phyloP scores from a whole-genome alignment of 139 green algal genomes.

The Micractinium sp. region DNA sequence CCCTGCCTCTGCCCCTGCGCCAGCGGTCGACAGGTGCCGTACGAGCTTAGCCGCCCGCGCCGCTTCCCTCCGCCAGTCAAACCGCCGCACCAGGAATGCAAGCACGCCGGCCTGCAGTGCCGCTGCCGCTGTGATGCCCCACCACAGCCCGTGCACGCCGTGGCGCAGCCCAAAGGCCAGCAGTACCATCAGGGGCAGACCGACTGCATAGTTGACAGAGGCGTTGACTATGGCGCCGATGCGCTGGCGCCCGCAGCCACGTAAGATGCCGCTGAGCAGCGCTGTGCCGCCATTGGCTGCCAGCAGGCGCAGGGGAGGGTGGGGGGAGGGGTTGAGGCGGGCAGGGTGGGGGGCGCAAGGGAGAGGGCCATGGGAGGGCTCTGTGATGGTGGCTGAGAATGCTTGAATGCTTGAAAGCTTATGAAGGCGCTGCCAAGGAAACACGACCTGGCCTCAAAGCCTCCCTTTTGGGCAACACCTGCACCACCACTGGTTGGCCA shows the following conservation, averaged over 20 bases:
- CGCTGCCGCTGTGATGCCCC: conserved; percentile 11
- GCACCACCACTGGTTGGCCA: too few relatives aligned
- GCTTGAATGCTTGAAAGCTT: too few relatives aligned
- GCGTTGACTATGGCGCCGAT: conserved; percentile 45
- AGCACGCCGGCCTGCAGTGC: conserved; percentile 4
- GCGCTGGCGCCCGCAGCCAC: conserved; percentile 52
- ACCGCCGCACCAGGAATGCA: neutral
- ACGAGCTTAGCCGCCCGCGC: conserved; percentile 20
- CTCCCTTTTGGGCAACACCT: too few relatives aligned
- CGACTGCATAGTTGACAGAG: conserved; percentile 50
- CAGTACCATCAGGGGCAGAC: conserved; percentile 48
- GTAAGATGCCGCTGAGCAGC: conserved; percentile 48
- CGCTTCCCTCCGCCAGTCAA: conserved; percentile 14
- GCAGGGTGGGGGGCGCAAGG: too few relatives aligned
- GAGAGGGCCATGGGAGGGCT: too few relatives aligned
- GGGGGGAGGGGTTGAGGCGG: too few relatives aligned
- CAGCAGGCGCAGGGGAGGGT: neutral
- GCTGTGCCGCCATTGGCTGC: conserved; percentile 51
- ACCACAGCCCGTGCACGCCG: conserved; percentile 33
- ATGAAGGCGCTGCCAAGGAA: too few relatives aligned
- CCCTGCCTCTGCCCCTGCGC: neutral
- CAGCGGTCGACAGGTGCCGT: conserved; percentile 31
- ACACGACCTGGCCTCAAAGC: too few relatives aligned
- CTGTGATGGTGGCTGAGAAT: too few relatives aligned
- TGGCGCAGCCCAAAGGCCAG: conserved; percentile 36